A percentile compares a stretch with the other conserved stretches of the same genome.
Evolutionary conservation across 306 rosid genomes (phyloP).

Genomic region (Astragalus membranaceus): DNA sequence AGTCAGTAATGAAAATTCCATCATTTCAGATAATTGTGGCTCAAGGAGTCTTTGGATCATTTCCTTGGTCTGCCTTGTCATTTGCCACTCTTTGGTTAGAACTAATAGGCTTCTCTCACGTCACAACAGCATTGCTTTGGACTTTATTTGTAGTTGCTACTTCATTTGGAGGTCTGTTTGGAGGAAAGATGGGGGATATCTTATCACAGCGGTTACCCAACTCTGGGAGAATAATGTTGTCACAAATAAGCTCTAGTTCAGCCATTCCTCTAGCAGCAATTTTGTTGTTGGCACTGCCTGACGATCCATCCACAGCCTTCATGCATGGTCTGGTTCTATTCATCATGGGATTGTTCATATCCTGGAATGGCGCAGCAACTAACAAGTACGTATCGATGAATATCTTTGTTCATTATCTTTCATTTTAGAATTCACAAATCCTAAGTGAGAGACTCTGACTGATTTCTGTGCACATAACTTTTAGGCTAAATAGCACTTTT

Average conservation of each 20-base stretch:
- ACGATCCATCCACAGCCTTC: constrained; percentile 57
- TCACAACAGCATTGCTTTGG: constrained; percentile 59
- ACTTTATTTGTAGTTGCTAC: constrained; percentile 41
- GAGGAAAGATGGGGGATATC: constrained; percentile 79
- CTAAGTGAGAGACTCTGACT: background rate
- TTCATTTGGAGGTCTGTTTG: constrained; percentile 68
- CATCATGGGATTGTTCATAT: constrained; percentile 57
- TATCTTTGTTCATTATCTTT: background rate
- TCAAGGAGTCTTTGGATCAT: constrained; percentile 84
- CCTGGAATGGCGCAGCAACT: constrained; percentile 73
- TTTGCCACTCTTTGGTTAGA: constrained; percentile 86
- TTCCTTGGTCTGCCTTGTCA: constrained; percentile 74
- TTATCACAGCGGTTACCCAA: constrained; percentile 57
- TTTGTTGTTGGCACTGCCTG: constrained; percentile 60
- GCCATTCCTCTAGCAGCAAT: constrained; percentile 68
- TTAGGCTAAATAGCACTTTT: too few relatives aligned
- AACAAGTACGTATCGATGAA: constrained; percentile 44
- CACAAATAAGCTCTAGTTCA: constrained; percentile 75
- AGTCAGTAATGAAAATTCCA: constrained; percentile 52
- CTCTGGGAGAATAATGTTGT: constrained; percentile 60
- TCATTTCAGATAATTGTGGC: constrained; percentile 84
- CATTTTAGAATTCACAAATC: background rate
- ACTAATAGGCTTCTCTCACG: constrained; percentile 69
- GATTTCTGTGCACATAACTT: background rate
- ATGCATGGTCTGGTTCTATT: constrained; percentile 52